These are phyloP conservation scores for Ogataea salicorniae DNA, from an alignment of 805 yeast genomes.

Conservation along the genomic window DNA sequence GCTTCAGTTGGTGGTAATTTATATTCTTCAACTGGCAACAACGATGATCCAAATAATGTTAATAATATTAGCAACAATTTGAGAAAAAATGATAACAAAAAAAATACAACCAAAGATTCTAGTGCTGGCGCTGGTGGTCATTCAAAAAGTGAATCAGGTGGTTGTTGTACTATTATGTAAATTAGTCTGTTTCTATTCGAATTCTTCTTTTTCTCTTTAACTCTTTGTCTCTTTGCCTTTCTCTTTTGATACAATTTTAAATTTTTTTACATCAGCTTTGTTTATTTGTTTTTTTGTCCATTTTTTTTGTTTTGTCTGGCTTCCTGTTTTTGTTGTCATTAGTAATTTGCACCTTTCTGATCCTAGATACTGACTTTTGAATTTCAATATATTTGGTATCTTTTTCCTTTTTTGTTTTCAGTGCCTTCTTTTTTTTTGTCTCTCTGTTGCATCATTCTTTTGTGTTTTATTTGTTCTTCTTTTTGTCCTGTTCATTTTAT, in stretches of 20 bases:
- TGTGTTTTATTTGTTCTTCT: too few species aligned
- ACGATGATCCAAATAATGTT: too few species aligned
- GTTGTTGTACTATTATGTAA: constrained; percentile 32
- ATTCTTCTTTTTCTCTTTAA: background rate
- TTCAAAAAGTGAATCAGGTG: constrained; percentile 23
- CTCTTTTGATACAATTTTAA: background rate
- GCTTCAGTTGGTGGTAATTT: background rate
- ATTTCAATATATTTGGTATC: too few species aligned
- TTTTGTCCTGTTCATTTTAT: too few species aligned
- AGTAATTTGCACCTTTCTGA: too few species aligned
- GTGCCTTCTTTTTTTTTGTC: background rate
- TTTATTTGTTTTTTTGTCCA: background rate
- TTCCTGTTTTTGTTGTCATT: too few species aligned
- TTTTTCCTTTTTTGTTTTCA: background rate
- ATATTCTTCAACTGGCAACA: too few species aligned
- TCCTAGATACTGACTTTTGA: too few species aligned
- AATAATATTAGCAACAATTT: too few species aligned
- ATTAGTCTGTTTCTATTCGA: background rate
- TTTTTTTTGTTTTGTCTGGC: too few species aligned
- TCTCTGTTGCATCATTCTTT: background rate
- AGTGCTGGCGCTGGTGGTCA: constrained; percentile 7
- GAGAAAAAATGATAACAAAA: background rate
- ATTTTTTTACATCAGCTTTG: background rate
- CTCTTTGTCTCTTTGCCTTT: background rate
- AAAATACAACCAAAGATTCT: constrained; percentile 2